A percentile compares a stretch with the other conserved stretches of the same genome.
Conservation (phyloP, 192 early-diverging fungal genomes). For the Umbelopsis vinacea region DNA sequence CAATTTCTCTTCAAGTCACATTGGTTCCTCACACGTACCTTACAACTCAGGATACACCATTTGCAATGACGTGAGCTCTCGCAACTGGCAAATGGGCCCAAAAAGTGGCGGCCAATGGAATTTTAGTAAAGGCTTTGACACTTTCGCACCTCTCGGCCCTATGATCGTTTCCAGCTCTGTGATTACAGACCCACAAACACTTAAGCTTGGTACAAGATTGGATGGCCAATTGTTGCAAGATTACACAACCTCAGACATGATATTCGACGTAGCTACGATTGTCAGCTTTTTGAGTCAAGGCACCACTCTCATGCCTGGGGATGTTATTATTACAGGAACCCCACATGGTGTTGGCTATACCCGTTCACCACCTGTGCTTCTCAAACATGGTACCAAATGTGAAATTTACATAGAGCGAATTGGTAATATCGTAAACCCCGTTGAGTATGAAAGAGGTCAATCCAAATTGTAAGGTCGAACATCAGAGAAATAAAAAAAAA, state of each 20-base stretch:
- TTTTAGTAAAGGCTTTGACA: constrained; percentile 30
- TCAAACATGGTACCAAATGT: constrained; percentile 57
- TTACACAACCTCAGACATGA: constrained; percentile 87
- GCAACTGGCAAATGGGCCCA: constrained; percentile 57
- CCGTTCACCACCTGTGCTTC: constrained; percentile 52
- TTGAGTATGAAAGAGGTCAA: constrained; percentile 48
- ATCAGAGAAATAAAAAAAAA: neutral
- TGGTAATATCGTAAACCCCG: constrained; percentile 49
- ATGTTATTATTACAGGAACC: constrained; percentile 94
- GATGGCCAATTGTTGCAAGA: constrained; percentile 78
- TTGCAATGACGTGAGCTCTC: constrained; percentile 63
- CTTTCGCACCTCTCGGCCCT: constrained; percentile 24
- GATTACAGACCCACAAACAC: constrained; percentile 53
- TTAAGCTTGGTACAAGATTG: constrained; percentile 51
- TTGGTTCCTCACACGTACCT: neutral
- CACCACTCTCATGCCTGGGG: constrained; percentile 70
- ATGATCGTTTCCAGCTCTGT: constrained; percentile 47
- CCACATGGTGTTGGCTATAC: constrained; percentile 84
- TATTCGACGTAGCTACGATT: constrained; percentile 69
- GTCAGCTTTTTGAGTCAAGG: constrained; percentile 66
- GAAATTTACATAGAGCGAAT: constrained; percentile 58
- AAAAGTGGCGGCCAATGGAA: constrained; percentile 47
- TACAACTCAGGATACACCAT: constrained; percentile 52
- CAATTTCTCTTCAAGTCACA: neutral
- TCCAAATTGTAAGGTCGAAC: constrained; percentile 14